phyloP scores from a whole-genome alignment of 805 yeast genomes.

The Ogataea philodendri region DNA sequence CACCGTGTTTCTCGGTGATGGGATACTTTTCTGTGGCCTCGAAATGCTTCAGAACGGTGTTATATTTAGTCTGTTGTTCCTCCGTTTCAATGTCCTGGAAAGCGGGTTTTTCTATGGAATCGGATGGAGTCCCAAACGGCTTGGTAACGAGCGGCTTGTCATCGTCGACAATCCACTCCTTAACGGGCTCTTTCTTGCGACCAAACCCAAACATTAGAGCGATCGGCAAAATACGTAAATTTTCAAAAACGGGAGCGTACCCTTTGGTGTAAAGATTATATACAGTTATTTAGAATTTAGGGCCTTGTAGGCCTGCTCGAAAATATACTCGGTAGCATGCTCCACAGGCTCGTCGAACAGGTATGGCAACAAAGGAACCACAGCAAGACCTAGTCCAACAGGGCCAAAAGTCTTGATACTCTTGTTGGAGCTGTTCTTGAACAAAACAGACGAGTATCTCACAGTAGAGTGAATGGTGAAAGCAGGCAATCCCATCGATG shows the following conservation, averaged over 20 bases:
- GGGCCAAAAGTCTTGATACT: conserved; percentile 66
- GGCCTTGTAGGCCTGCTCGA: conserved; percentile 47
- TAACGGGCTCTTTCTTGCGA: conserved; percentile 19
- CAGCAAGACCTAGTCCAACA: conserved; percentile 70
- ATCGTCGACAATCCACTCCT: conserved; percentile 29
- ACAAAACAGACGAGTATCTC: conserved; percentile 59
- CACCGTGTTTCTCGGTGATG: conserved; percentile 41
- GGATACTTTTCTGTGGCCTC: conserved; percentile 49
- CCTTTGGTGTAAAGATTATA: conserved; percentile 9
- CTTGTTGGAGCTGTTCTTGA: conserved; percentile 53
- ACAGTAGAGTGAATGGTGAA: conserved; percentile 79
- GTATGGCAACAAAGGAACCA: conserved; percentile 76
- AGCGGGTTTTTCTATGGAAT: conserved; percentile 36
- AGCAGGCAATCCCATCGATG: conserved; percentile 86
- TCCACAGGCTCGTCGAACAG: conserved; percentile 84
- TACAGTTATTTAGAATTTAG: conserved; percentile 4
- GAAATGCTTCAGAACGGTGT: conserved; percentile 58
- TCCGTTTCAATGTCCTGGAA: conserved; percentile 45
- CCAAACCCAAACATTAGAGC: conserved; percentile 37
- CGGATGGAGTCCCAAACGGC: conserved; percentile 58
- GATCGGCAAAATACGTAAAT: background rate
- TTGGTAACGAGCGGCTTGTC: conserved; percentile 22
- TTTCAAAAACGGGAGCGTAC: background rate
- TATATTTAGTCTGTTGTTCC: conserved; percentile 59
- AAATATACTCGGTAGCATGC: conserved; percentile 57